phyloP scores from a whole-genome alignment of 2,329 filamentous ascomycete genomes.

The Thyridium curvatum region DNA sequence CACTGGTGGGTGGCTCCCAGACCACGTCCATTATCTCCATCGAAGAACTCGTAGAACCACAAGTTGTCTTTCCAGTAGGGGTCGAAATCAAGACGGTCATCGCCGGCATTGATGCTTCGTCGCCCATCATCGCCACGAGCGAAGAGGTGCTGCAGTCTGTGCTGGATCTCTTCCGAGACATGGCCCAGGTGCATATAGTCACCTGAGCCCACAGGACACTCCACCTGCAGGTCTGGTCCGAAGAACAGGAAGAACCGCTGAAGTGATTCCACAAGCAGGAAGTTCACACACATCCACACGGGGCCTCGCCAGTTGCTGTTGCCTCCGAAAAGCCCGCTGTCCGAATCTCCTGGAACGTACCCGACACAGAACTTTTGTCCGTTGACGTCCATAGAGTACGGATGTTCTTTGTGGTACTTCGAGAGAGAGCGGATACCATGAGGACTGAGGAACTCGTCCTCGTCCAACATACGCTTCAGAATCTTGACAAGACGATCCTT shows the following conservation, averaged over 20 bases:
- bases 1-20: constrained; percentile 91
- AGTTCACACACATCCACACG: constrained; percentile 95
- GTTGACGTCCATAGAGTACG: constrained; percentile 93
- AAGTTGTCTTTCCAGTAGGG: constrained; percentile 88
- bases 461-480: constrained; percentile 84
- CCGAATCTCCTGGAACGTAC: constrained; percentile 93
- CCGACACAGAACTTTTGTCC: constrained; percentile 81
- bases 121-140: constrained; percentile 77
- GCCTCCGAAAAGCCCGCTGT: constrained; percentile 89
- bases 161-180: constrained; percentile 91
- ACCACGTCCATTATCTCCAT: constrained; percentile 83
- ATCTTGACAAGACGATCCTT: constrained; percentile 89
- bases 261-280: constrained; percentile 87
- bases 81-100: constrained; percentile 83
- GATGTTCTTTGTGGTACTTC: constrained; percentile 83
- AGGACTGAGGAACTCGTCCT: constrained; percentile 85
- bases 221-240: constrained; percentile 78
- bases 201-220: constrained; percentile 89
- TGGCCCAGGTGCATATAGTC: constrained; percentile 95
- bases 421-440: constrained; percentile 90
- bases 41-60: constrained; percentile 98
- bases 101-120: constrained; percentile 80
- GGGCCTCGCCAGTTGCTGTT: constrained; percentile 98
- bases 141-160: constrained; percentile 88
- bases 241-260: constrained; percentile 96